Conservation (phyloP, 2,329 filamentous ascomycete genomes). For the Tolypocladium sp. region DNA sequence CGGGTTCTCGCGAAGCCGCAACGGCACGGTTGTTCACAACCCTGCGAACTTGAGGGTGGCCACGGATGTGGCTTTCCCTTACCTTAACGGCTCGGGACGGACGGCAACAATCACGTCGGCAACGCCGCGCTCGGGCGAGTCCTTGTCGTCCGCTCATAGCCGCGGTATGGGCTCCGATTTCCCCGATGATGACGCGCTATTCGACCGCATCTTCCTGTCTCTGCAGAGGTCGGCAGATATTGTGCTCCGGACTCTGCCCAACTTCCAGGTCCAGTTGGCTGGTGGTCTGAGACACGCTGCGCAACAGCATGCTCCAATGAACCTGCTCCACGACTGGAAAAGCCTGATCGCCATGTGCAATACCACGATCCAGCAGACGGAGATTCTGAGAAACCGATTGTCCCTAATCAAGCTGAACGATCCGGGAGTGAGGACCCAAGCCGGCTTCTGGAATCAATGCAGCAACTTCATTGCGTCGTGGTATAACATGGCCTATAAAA, state of each 20-base stretch:
- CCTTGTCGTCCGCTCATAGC: conserved; percentile 52
- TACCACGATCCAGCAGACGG: conserved; percentile 62
- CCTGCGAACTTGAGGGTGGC: conserved; percentile 46
- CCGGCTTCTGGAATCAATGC: conserved; percentile 59
- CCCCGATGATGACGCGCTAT: conserved; percentile 68
- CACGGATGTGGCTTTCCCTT: conserved; percentile 40
- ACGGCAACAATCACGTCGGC: conserved; percentile 44
- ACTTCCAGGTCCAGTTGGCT: conserved; percentile 57
- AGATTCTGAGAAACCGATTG: conserved; percentile 62
- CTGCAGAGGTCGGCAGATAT: conserved; percentile 66
- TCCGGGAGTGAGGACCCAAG: conserved; percentile 59
- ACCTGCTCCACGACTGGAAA: conserved; percentile 57
- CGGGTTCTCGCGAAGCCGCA: conserved; percentile 19
- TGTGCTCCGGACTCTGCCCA: conserved; percentile 62
- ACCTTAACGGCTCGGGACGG: conserved; percentile 38
- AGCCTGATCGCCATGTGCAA: conserved; percentile 63
- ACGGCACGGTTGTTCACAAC: conserved; percentile 34
- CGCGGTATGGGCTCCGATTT: conserved; percentile 47
- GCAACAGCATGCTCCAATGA: conserved; percentile 48
- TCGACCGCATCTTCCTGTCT: conserved; percentile 74
- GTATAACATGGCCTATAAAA: conserved; percentile 53
- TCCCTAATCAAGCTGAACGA: conserved; percentile 80
- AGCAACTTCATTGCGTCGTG: conserved; percentile 65
- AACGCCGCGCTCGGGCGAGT: conserved; percentile 79
- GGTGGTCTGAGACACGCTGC: conserved; percentile 55